phyloP scores from a whole-genome alignment of 352 stramenopile genomes.

The Sclerospora graminicola region DNA sequence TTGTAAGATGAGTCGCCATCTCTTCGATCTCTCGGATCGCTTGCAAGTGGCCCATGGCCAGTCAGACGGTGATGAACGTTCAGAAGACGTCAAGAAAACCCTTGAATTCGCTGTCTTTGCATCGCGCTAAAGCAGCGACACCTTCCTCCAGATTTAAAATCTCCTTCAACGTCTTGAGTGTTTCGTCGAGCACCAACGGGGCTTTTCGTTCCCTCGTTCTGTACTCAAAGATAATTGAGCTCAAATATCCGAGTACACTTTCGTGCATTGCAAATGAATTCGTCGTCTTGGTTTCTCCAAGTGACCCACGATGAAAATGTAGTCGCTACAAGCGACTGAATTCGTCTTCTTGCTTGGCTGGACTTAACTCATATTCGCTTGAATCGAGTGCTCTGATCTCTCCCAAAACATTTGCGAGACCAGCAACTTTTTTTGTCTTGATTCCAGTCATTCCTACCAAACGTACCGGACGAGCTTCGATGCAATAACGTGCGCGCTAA shows the following conservation, averaged over 20 bases:
- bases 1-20: constrained; percentile 13
- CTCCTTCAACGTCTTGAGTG: constrained; percentile 35
- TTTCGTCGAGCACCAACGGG: constrained; percentile 31
- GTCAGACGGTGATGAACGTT: too few relatives aligned
- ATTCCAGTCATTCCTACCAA: constrained; percentile 4
- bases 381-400: constrained; percentile 52
- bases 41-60: constrained; percentile 52
- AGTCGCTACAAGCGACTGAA: constrained; percentile 42
- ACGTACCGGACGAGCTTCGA: constrained; percentile 23
- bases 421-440: constrained; percentile 6
- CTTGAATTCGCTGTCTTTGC: constrained; percentile 55
- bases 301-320: constrained; percentile 45
- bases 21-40: constrained; percentile 58
- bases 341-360: constrained; percentile 30
- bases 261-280: constrained; percentile 51
- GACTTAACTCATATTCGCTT: constrained; percentile 48
- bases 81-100: constrained; percentile 48
- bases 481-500: constrained; percentile 48
- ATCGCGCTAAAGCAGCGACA: constrained; percentile 23
- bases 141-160: constrained; percentile 36
- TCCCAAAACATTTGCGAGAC: constrained; percentile 52
- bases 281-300: constrained; percentile 37
- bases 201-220: constrained; percentile 3
- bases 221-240: constrained; percentile 61
- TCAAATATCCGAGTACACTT: constrained; percentile 41